phyloP scores from a whole-genome alignment of 768 basidiomycete species.

The Suillus luteus region DNA sequence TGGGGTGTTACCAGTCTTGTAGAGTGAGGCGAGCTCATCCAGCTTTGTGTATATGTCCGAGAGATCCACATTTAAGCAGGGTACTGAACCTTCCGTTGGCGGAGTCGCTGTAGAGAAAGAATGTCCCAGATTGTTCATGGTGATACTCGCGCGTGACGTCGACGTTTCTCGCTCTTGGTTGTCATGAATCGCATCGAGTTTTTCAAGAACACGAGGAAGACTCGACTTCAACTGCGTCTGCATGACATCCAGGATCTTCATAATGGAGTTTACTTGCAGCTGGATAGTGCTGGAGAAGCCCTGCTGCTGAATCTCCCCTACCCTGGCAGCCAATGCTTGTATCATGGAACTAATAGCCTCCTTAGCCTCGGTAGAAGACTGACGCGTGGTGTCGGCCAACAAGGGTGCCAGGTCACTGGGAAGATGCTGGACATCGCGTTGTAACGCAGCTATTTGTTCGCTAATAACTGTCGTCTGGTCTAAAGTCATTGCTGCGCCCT shows the following conservation, averaged over 20 bases:
- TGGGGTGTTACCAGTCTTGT: constrained; percentile 11
- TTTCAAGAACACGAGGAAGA: constrained; percentile 38
- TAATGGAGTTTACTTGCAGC: constrained; percentile 24
- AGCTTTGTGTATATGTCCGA: constrained; percentile 39
- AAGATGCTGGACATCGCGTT: constrained; percentile 32
- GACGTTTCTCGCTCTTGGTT: constrained; percentile 6
- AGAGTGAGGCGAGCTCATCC: constrained; percentile 36
- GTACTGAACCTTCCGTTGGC: not conserved
- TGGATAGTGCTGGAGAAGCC: constrained; percentile 13
- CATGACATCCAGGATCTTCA: constrained; percentile 42
- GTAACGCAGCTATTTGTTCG: constrained; percentile 36
- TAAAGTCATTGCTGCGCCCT: constrained; percentile 38
- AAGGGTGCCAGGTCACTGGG: constrained; percentile 28
- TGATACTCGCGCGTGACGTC: not conserved
- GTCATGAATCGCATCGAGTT: constrained; percentile 33
- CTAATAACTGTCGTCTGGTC: constrained; percentile 36
- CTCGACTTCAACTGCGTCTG: constrained; percentile 40
- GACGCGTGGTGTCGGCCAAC: constrained; percentile 11
- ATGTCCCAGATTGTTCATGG: constrained; percentile 22
- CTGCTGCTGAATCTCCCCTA: constrained; percentile 25
- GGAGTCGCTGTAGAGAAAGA: constrained; percentile 2
- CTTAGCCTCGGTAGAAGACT: not conserved
- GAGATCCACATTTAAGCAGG: constrained; percentile 21
- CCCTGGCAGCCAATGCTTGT: constrained; percentile 11
- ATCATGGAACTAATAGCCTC: constrained; percentile 11